Conservation (phyloP, 2,329 filamentous ascomycete species). For the Didymosphaeria variabile region DNA sequence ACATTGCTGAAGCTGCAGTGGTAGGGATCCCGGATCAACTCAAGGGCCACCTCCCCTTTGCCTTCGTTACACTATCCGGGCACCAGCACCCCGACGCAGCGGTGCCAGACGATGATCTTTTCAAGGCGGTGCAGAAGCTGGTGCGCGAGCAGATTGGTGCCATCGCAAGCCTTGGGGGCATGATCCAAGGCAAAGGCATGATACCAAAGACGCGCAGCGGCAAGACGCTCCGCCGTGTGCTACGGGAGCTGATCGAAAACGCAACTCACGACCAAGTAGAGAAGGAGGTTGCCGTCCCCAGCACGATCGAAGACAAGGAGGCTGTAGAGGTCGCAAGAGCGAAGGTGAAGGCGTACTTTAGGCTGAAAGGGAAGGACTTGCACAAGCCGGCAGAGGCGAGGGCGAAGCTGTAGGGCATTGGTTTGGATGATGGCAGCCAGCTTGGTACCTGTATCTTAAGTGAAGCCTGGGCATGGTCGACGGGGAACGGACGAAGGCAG, state of each 20-base stretch:
- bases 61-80: conserved; percentile 75
- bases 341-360: conserved; percentile 80
- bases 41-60: conserved; percentile 92
- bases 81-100: conserved; percentile 62
- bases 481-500: too few relatives aligned
- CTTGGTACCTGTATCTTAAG: too few relatives aligned
- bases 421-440: neutral
- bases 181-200: conserved; percentile 84
- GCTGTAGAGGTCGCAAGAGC: conserved; percentile 77
- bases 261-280: conserved; percentile 77
- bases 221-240: conserved; percentile 84
- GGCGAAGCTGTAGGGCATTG: conserved; percentile 55
- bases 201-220: conserved; percentile 94
- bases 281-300: conserved; percentile 76
- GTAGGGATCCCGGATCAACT: conserved; percentile 84
- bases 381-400: conserved; percentile 50
- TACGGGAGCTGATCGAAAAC: conserved; percentile 86
- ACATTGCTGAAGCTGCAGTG: conserved; percentile 84
- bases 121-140: conserved; percentile 73
- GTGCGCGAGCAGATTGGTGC: conserved; percentile 85
- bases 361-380: conserved; percentile 50
- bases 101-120: conserved; percentile 58
- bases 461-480: too few relatives aligned
- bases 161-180: conserved; percentile 85
- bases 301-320: conserved; percentile 82